These are phyloP conservation scores for Magnaporthiopsis incrustans DNA, from an alignment of 2,329 filamentous ascomycete genomes.

Conservation along the genomic window DNA sequence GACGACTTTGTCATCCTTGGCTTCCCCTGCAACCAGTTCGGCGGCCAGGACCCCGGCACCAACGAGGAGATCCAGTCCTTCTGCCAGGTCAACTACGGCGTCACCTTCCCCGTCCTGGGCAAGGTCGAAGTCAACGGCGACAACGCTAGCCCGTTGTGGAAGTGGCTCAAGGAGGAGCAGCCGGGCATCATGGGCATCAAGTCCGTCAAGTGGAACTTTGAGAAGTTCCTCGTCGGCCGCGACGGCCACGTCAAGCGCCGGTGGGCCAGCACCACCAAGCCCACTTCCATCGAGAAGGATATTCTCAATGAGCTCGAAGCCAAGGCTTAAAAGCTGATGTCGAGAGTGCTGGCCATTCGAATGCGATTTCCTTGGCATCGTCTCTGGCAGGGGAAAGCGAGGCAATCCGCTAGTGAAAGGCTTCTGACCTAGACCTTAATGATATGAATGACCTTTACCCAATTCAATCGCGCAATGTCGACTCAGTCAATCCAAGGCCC, in stretches of 20 bases:
- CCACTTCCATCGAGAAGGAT: conserved; percentile 65
- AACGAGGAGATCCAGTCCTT: conserved; percentile 75
- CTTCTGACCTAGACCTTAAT: too few species aligned
- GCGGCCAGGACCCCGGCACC: conserved; percentile 75
- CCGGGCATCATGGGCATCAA: conserved; percentile 82
- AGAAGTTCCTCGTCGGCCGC: conserved; percentile 86
- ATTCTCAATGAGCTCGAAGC: conserved; percentile 66
- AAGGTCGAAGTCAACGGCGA: conserved; percentile 94
- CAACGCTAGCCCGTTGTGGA: conserved; percentile 67
- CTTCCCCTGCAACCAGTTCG: conserved; percentile 99
- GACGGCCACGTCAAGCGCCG: conserved; percentile 80
- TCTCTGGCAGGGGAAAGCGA: too few species aligned
- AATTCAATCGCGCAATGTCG: too few species aligned
- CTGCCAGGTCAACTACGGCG: conserved; percentile 91
- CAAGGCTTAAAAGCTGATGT: neutral
- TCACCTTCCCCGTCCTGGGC: conserved; percentile 81
- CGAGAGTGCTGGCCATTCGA: neutral
- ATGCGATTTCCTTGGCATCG: neutral
- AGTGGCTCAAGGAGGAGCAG: conserved; percentile 67
- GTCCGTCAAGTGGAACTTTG: conserved; percentile 98
- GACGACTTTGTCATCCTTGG: conserved; percentile 82
- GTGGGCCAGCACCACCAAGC: conserved; percentile 85
- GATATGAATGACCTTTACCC: too few species aligned
- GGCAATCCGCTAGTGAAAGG: too few species aligned
- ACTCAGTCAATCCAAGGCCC: too few species aligned